These are phyloP conservation scores for Coniophora puteana DNA, from an alignment of 1,284 basidiomycete genomes.

Conservation along the genomic window DNA sequence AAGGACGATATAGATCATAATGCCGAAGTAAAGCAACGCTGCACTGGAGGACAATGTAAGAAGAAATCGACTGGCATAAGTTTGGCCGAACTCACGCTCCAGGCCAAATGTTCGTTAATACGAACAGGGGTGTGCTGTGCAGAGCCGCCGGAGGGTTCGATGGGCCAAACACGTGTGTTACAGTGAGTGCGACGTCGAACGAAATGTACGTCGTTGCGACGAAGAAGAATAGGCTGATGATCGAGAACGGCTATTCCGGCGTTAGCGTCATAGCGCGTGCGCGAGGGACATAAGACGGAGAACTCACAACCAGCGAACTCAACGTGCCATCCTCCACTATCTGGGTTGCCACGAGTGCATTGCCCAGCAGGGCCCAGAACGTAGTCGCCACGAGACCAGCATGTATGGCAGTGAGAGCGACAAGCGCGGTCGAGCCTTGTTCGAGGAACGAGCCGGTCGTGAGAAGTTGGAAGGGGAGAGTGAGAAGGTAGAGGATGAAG, in stretches of 20 bases:
- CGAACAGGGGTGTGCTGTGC: constrained; percentile 67
- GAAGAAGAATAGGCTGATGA: constrained; percentile 62
- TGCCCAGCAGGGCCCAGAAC: constrained; percentile 77
- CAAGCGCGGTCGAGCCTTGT: constrained; percentile 69
- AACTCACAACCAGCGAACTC: constrained; percentile 62
- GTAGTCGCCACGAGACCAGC: constrained; percentile 65
- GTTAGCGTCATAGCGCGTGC: background rate
- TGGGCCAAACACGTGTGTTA: constrained; percentile 59
- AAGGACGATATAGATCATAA: constrained; percentile 78
- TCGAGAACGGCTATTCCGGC: constrained; percentile 57
- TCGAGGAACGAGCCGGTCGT: constrained; percentile 73
- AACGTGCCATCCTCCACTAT: constrained; percentile 81
- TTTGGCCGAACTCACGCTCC: constrained; percentile 48
- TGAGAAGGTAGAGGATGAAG: constrained; percentile 63
- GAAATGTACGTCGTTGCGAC: constrained; percentile 72
- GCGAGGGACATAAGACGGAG: background rate
- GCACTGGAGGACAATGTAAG: constrained; percentile 40
- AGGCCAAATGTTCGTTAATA: constrained; percentile 84
- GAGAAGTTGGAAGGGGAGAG: constrained; percentile 73
- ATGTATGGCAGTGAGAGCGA: constrained; percentile 73
- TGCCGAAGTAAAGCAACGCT: constrained; percentile 56
- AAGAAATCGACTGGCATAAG: background rate
- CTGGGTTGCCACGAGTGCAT: constrained; percentile 79
- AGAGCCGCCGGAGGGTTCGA: constrained; percentile 54
- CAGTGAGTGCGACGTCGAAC: constrained; percentile 67